These are phyloP conservation scores for Tylopilus subfusipes DNA, from an alignment of 768 basidiomycete species.

Conservation along the genomic window DNA sequence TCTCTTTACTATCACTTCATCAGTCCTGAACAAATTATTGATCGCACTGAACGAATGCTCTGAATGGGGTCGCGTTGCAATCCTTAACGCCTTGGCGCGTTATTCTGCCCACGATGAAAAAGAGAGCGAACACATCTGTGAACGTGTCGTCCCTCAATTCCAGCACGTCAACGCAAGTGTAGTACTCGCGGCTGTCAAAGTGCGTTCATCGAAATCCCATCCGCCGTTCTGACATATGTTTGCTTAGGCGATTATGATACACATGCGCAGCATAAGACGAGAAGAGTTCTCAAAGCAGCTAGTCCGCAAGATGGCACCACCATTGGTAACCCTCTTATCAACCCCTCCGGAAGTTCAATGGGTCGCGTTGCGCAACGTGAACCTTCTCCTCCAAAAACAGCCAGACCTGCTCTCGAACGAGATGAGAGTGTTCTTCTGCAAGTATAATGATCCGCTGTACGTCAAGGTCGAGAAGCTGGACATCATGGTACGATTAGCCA, in stretches of 20 bases:
- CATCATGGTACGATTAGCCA: slow-evolving; percentile 93
- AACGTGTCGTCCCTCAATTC: slow-evolving; percentile 96
- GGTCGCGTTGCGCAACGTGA: slow-evolving; percentile 96
- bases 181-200: slow-evolving; percentile 95
- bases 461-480: slow-evolving; percentile 98
- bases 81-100: slow-evolving; percentile 80
- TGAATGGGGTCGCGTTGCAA: slow-evolving; percentile 97
- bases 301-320: slow-evolving; percentile 96
- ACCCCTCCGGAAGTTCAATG: slow-evolving; percentile 98
- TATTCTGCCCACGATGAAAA: slow-evolving; percentile 84
- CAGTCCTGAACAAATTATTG: slow-evolving; percentile 82
- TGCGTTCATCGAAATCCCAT: slow-evolving; percentile 28
- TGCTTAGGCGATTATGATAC: slow-evolving; percentile 90
- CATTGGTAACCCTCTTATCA: slow-evolving; percentile 90
- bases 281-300: slow-evolving; percentile 85
- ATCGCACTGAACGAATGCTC: slow-evolving; percentile 97
- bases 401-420: slow-evolving; percentile 88
- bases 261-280: slow-evolving; percentile 76
- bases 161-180: slow-evolving; percentile 97
- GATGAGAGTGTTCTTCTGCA: slow-evolving; percentile 99
- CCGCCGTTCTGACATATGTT: background rate
- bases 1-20: slow-evolving; percentile 77
- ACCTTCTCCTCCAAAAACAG: slow-evolving; percentile 91
- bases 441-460: slow-evolving; percentile 99
- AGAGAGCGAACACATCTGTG: slow-evolving; percentile 98